phyloP scores from a whole-genome alignment of 352 stramenopile genomes.

The Phytopythium litorale region DNA sequence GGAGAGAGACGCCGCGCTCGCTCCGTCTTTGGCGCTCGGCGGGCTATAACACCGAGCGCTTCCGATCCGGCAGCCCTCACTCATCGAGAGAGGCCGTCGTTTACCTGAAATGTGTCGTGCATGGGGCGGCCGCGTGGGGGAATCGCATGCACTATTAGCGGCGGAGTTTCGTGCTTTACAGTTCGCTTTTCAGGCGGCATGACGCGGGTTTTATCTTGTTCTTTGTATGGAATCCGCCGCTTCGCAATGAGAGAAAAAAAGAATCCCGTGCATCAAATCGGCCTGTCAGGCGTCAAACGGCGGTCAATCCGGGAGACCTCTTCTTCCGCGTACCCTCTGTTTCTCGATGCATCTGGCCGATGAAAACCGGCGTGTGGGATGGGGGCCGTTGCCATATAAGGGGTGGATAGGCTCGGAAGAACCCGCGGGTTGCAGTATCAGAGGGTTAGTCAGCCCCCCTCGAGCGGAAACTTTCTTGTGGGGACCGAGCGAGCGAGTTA shows the following conservation, averaged over 20 bases:
- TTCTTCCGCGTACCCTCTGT: neutral
- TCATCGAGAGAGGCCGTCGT: too few species aligned
- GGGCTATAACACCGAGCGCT: neutral
- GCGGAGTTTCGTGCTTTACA: too few species aligned
- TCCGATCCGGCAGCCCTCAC: too few species aligned
- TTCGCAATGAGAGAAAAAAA: neutral
- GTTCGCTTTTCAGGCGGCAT: too few species aligned
- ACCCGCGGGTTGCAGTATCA: neutral
- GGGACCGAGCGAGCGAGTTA: neutral
- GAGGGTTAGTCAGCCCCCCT: neutral
- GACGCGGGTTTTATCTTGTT: too few species aligned
- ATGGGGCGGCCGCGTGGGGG: too few species aligned
- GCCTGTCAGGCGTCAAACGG: neutral
- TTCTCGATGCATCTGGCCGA: neutral
- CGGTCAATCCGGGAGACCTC: neutral
- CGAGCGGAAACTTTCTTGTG: conserved; percentile 18
- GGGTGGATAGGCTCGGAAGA: neutral
- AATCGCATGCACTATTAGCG: too few species aligned
- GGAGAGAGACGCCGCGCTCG: neutral
- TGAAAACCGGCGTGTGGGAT: neutral
- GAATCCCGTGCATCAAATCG: neutral
- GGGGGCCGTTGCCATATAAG: neutral
- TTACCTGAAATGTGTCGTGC: too few species aligned
- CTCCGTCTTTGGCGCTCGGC: neutral
- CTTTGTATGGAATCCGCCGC: too few species aligned